Evolutionary conservation across 169 alveolate genomes (phyloP), one percentile per base, ranked within the genome.

Genomic region (Cryptosporidium muris): DNA sequence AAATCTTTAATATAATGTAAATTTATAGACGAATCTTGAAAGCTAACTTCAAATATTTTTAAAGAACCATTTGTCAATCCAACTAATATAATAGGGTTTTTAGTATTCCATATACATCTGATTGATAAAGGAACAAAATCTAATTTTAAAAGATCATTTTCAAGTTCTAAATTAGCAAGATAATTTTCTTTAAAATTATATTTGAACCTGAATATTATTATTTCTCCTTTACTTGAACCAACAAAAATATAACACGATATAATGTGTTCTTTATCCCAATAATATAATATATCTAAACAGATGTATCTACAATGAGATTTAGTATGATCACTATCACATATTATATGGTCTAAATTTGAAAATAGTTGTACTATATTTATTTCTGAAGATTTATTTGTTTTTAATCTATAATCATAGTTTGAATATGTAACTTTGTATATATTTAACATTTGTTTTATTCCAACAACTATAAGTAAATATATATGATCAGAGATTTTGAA

Each of bases 151-250:
- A 11, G 25, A 7, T 34, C 3, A n/a, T 16, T 38, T 3, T 42
- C 42, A 34, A 43, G 45, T 42, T 36, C 16, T 3, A 36, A 25
- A 14, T 58, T 8, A 1, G 40, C 9, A 34, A 74, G 2, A 43
- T 34, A 58, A 11, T 74, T 64, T 2, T 54, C 40, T 14, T 12
- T 37, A 74, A 40, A 37, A 9, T 25, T 54, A 25, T 58, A 58
- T 6, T 74, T 36, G 2, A 74, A 74, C 16, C 47, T 38, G 48
- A 74, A 74, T 25, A 54, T 40, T 14, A 56, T 8, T 4, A 74
- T 11, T 11, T 74, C 85, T 4, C 74, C 85, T 58, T 74, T 74
- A 8, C 85, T 74, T 2, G 85, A 74, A 38, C 85, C 85, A 25
- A 74, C 68, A 1, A 74, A 47, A 34, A 60, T 63, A 8, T 45